These are phyloP conservation scores for Malassezia slooffiae DNA, from an alignment of 1,284 basidiomycete genomes.

Conservation along the genomic window DNA sequence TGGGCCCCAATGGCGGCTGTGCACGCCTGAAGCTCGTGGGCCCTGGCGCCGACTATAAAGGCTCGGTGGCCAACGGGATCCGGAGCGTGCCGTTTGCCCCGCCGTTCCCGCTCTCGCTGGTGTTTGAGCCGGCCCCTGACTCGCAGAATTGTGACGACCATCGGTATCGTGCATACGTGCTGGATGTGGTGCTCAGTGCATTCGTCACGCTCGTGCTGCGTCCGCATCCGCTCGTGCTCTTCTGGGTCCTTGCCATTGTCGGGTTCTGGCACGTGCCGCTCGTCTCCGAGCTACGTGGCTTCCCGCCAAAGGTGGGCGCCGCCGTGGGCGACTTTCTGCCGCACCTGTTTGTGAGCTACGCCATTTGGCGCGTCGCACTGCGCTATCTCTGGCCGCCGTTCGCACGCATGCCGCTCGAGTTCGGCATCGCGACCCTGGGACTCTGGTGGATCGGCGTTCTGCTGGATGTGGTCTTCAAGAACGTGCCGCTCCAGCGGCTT, in stretches of 20 bases:
- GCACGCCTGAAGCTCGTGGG: slow-evolving; percentile 60
- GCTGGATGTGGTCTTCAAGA: slow-evolving; percentile 41
- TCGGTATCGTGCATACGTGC: slow-evolving; percentile 49
- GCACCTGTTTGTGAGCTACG: slow-evolving; percentile 64
- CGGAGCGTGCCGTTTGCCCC: slow-evolving; percentile 63
- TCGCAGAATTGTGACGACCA: slow-evolving; percentile 60
- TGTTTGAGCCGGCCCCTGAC: slow-evolving; percentile 48
- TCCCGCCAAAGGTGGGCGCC: slow-evolving; percentile 51
- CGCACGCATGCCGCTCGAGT: slow-evolving; percentile 59
- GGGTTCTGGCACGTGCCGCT: slow-evolving; percentile 77
- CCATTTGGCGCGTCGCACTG: slow-evolving; percentile 65
- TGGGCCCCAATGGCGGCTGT: slow-evolving; percentile 64
- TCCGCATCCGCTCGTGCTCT: slow-evolving; percentile 58
- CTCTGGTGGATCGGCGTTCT: slow-evolving; percentile 65
- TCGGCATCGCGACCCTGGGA: slow-evolving; percentile 61
- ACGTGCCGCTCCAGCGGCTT: slow-evolving; percentile 51
- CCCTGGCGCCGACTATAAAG: slow-evolving; percentile 60
- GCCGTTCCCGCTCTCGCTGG: slow-evolving; percentile 59
- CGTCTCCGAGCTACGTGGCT: slow-evolving; percentile 63
- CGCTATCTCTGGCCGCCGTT: slow-evolving; percentile 66
- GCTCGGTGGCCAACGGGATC: slow-evolving; percentile 57
- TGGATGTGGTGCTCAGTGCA: slow-evolving; percentile 49
- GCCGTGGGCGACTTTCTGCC: slow-evolving; percentile 70
- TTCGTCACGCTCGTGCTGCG: slow-evolving; percentile 66
- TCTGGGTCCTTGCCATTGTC: slow-evolving; percentile 63